Conservation (phyloP, 2,329 filamentous ascomycete genomes). For the Pyrenophora teres region DNA sequence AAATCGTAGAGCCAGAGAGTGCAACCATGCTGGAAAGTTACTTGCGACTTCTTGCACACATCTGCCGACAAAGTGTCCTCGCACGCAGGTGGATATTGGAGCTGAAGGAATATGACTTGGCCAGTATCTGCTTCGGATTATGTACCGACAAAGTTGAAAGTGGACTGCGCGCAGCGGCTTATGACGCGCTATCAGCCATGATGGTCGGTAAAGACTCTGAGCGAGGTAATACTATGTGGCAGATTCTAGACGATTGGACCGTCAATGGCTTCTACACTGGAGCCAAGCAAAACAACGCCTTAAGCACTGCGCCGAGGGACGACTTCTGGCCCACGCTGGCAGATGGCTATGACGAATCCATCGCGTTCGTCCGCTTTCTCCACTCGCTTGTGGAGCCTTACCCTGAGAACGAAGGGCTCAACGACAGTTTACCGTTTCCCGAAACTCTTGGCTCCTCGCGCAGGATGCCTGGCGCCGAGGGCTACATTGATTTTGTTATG, state of each 20-base stretch:
- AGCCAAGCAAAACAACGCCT: conserved; percentile 36
- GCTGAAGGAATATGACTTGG: conserved; percentile 68
- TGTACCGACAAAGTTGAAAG: conserved; percentile 76
- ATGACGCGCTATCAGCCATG: conserved; percentile 75
- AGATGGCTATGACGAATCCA: conserved; percentile 80
- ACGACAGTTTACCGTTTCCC: conserved; percentile 82
- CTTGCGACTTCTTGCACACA: conserved; percentile 80
- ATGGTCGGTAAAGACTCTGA: conserved; percentile 72
- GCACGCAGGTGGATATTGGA: conserved; percentile 76
- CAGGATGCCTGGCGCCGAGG: conserved; percentile 83
- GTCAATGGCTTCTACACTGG: conserved; percentile 41
- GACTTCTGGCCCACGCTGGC: conserved; percentile 73
- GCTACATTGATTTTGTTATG: conserved; percentile 89
- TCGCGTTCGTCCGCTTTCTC: conserved; percentile 80
- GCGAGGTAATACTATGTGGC: conserved; percentile 78
- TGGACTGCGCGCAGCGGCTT: conserved; percentile 81
- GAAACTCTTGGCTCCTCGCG: conserved; percentile 79
- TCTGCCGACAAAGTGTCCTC: conserved; percentile 73
- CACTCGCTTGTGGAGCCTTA: conserved; percentile 72
- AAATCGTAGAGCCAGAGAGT: conserved; percentile 86
- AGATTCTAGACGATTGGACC: conserved; percentile 77
- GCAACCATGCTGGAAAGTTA: conserved; percentile 98
- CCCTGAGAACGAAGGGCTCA: conserved; percentile 63
- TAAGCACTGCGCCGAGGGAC: conserved; percentile 32
- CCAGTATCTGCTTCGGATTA: conserved; percentile 76